phyloP scores from a whole-genome alignment of 495 filamentous ascomycete genomes.

The Pyrenula massariospora region DNA sequence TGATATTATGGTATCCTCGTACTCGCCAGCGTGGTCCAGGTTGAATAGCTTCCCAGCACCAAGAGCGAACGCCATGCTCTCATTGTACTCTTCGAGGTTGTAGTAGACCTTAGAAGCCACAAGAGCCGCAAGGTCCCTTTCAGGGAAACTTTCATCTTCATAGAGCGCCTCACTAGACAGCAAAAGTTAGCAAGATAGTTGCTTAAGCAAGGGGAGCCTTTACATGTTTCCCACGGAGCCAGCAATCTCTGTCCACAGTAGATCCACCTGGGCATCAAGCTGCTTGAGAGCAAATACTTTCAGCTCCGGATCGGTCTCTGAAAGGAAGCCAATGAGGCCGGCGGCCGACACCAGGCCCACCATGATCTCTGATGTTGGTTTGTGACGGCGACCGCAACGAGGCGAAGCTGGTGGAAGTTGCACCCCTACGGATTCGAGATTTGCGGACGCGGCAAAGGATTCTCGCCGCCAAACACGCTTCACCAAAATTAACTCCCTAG shows the following conservation, averaged over 20 bases:
- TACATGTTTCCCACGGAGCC: constrained; percentile 88
- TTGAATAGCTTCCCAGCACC: constrained; percentile 93
- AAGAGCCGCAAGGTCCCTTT: constrained; percentile 86
- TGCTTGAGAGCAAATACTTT: constrained; percentile 88
- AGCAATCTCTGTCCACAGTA: constrained; percentile 94
- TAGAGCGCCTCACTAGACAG: constrained; percentile 79
- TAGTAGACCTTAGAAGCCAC: constrained; percentile 98
- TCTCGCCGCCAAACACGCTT: background rate
- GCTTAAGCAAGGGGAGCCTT: constrained; percentile 18
- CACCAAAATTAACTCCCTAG: too few relatives aligned
- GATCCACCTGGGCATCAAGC: constrained; percentile 89
- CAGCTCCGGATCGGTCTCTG: constrained; percentile 85
- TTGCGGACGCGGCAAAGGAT: background rate
- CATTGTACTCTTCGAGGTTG: constrained; percentile 95
- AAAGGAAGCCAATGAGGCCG: constrained; percentile 88
- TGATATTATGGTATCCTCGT: constrained; percentile 96
- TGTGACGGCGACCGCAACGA: background rate
- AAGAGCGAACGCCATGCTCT: constrained; percentile 97
- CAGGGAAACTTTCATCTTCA: constrained; percentile 88
- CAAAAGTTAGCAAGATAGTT: constrained; percentile 9
- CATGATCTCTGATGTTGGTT: constrained; percentile 37
- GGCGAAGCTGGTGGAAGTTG: background rate
- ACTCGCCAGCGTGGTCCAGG: constrained; percentile 83
- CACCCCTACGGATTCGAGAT: background rate
- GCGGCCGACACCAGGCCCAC: constrained; percentile 87